Percentiles rank a stretch among this genome's conserved stretches.
phyloP scores from a whole-genome alignment of 495 filamentous ascomycete genomes.

The Penicillium egyptiacum region DNA sequence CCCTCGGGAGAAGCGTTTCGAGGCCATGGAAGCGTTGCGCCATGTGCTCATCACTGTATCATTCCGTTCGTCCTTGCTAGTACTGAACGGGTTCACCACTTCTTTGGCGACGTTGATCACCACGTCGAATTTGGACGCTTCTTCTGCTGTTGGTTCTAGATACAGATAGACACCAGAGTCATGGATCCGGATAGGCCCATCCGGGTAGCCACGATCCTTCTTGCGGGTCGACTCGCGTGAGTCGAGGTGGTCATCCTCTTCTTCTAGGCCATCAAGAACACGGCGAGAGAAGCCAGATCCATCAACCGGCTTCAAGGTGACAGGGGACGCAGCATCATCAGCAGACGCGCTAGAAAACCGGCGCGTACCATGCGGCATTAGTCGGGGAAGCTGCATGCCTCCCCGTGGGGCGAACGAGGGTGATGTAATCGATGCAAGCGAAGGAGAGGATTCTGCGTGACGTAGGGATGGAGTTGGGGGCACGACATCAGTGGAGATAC shows the following conservation, averaged over 20 bases:
- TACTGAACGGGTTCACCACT: slow-evolving; percentile 80
- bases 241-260: slow-evolving; percentile 78
- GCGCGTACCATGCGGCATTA: slow-evolving; percentile 37
- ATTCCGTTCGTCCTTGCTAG: slow-evolving; percentile 30
- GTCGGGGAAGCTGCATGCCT: slow-evolving; percentile 63
- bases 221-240: slow-evolving; percentile 64
- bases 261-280: slow-evolving; percentile 50
- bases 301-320: slow-evolving; percentile 29
- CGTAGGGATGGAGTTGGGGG: slow-evolving; percentile 59
- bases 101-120: slow-evolving; percentile 95
- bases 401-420: slow-evolving; percentile 58
- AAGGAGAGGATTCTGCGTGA: slow-evolving; percentile 70
- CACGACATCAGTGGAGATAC: slow-evolving; percentile 38
- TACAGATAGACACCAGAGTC: slow-evolving; percentile 91
- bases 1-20: slow-evolving; percentile 47
- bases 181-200: slow-evolving; percentile 90
- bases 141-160: slow-evolving; percentile 81
- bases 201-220: slow-evolving; percentile 78
- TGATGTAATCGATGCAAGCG: slow-evolving; percentile 57
- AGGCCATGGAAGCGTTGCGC: slow-evolving; percentile 35
- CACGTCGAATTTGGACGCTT: slow-evolving; percentile 84
- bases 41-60: slow-evolving; percentile 45
- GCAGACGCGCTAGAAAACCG: slow-evolving; percentile 23
- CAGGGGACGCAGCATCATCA: slow-evolving; percentile 32
- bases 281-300: slow-evolving; percentile 22